Conservation (phyloP, 441 rosid genomes). For the Melastoma candidum region DNA sequence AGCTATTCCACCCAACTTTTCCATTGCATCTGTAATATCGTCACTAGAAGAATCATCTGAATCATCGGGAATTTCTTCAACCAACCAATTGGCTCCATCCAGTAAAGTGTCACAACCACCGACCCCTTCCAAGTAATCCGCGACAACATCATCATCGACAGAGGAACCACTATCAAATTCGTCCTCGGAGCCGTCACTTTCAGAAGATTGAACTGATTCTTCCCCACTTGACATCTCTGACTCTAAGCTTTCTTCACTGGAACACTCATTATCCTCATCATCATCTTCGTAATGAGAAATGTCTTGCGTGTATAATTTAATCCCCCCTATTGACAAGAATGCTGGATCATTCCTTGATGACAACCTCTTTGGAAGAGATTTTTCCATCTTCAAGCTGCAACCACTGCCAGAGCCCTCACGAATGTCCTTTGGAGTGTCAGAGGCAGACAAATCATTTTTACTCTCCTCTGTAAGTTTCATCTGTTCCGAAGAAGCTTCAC, state of each 20-base stretch:
- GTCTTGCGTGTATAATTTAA: constrained; percentile 43
- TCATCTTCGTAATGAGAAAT: constrained; percentile 51
- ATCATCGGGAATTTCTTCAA: constrained; percentile 29
- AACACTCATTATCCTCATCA: constrained; percentile 24
- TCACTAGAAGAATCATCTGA: constrained; percentile 53
- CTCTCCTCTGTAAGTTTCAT: constrained; percentile 27
- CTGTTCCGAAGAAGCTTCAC: constrained; percentile 32
- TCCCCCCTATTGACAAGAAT: constrained; percentile 8
- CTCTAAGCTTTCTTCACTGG: constrained; percentile 33
- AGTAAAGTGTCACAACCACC: constrained; percentile 55
- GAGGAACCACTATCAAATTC: constrained; percentile 41
- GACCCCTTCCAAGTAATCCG: constrained; percentile 79
- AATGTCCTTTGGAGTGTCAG: constrained; percentile 28
- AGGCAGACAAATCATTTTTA: constrained; percentile 21
- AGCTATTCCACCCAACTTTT: constrained; percentile 56
- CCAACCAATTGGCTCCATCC: constrained; percentile 49
- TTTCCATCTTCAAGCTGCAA: constrained; percentile 25
- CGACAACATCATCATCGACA: constrained; percentile 71
- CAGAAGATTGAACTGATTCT: constrained; percentile 29
- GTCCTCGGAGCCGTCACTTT: constrained; percentile 35
- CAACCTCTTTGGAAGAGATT: constrained; percentile 19
- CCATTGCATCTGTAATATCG: constrained; percentile 34
- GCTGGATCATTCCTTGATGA: constrained; percentile 30
- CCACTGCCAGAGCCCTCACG: constrained; percentile 15
- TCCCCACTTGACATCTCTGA: constrained; percentile 24